Evolutionary conservation across 1,284 basidiomycete species (phyloP).

Genomic region (Trichosporon ovoides): DNA sequence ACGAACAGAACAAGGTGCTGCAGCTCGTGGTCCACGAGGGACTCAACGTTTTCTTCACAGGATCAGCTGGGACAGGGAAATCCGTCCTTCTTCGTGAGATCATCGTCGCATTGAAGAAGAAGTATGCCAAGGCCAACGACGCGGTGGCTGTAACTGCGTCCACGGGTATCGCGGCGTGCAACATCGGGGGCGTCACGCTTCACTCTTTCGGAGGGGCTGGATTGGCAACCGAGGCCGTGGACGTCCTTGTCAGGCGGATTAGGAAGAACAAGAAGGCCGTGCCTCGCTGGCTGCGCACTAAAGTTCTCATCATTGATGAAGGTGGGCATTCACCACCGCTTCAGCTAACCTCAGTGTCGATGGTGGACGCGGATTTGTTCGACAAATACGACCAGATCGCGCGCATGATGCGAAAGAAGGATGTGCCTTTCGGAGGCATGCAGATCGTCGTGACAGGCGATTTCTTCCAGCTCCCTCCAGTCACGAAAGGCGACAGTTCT

Average conservation of each 20-base stretch:
- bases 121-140: slow-evolving; percentile 52
- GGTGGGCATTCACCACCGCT: slow-evolving; percentile 51
- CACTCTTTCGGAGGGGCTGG: slow-evolving; percentile 91
- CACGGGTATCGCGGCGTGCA: slow-evolving; percentile 85
- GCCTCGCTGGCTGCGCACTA: slow-evolving; percentile 65
- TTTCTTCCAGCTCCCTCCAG: slow-evolving; percentile 95
- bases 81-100: slow-evolving; percentile 89
- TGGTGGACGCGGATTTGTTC: slow-evolving; percentile 83
- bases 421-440: slow-evolving; percentile 86
- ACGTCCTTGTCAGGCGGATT: slow-evolving; percentile 64
- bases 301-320: slow-evolving; percentile 91
- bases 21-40: slow-evolving; percentile 62
- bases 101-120: slow-evolving; percentile 60
- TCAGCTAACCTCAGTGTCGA: slow-evolving; percentile 64
- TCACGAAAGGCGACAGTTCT: slow-evolving; percentile 54
- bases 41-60: slow-evolving; percentile 90
- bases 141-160: slow-evolving; percentile 81
- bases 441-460: slow-evolving; percentile 91
- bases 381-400: slow-evolving; percentile 49
- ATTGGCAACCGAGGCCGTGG: slow-evolving; percentile 64
- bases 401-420: slow-evolving; percentile 55
- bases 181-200: slow-evolving; percentile 87
- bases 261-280: slow-evolving; percentile 64
- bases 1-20: slow-evolving; percentile 77
- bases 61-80: slow-evolving; percentile 92